Evolutionary conservation across 2,329 filamentous ascomycete species (phyloP), one percentile per base, ranked within the genome.

Genomic region (Penicillium sp.): DNA sequence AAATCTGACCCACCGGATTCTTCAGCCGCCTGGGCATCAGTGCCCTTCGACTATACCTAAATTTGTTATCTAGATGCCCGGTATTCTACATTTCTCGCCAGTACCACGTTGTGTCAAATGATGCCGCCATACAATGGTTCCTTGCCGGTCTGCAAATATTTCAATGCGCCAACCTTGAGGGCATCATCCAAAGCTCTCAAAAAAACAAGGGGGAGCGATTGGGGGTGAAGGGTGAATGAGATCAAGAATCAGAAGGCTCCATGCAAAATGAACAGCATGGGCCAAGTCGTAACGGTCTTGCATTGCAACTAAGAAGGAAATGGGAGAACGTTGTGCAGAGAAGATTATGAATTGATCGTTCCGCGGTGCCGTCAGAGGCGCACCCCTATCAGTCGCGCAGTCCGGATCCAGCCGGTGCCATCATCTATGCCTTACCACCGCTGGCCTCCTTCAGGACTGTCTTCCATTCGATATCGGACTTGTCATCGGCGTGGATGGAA

Each of bases 401-500:
- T 61, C 69, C 69, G 67, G 68, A 61, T 67, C 69, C 69, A 72
- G 69, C 69, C 69, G 69, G 65, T 54, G 58, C 55, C 57, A 46
- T 66, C 54, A 64, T 69, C 57, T 73, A 73, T 69, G 69, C 72
- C 67, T 75, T 74, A 49, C 72, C 71, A 66, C 71, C 71, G 70
- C 72, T 74, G 61, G 71, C 73, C 59, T 74, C 72, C 36, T 57
- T 50, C 55, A 75, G 64, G 48, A 75, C 61, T 52, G 63, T 58
- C 65, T 73, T 73, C 73, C 73, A 77, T 60, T 75, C 74, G 54
- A 77, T 72, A 34, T 76, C 74, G 45, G 55, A 51, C 61, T 72
- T 72, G 67, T 74, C 70, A 53, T 76, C 74, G 39, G 74, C 74
- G 60, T 75, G 73, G 62, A 75, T 71, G 59, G 70, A 73, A 60